Evolutionary conservation across 108 stramenopile genomes (phyloP).

Genomic region (Seminavis robusta): DNA sequence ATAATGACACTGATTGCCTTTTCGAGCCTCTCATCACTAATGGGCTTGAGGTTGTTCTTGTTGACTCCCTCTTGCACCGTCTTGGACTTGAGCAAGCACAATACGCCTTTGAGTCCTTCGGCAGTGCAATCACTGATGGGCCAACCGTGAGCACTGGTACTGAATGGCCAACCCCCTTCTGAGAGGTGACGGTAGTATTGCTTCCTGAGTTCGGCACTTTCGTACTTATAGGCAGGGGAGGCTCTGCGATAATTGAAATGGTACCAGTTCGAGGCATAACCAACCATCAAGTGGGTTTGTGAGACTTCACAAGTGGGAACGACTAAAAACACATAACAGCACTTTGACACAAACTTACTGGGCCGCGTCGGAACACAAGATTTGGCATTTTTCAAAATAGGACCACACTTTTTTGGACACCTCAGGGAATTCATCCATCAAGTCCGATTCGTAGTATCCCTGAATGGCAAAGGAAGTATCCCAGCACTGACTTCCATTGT

Average conservation of each 20-base stretch:
- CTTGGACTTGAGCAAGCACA: constrained; percentile 67
- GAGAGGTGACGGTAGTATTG: constrained; percentile 92
- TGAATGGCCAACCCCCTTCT: constrained; percentile 98
- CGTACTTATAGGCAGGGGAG: constrained; percentile 72
- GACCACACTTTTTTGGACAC: constrained; percentile 64
- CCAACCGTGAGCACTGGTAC: constrained; percentile 97
- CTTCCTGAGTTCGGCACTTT: constrained; percentile 66
- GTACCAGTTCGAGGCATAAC: neutral
- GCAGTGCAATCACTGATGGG: constrained; percentile 98
- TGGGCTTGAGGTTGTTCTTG: constrained; percentile 33
- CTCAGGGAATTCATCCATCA: constrained; percentile 78
- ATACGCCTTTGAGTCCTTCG: constrained; percentile 90
- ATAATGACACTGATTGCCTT: constrained; percentile 87
- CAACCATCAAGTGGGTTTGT: neutral
- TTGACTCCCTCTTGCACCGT: constrained; percentile 45
- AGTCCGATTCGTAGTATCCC: constrained; percentile 79
- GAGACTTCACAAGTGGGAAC: no score
- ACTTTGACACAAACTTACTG: constrained; percentile 26
- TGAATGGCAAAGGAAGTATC: constrained; percentile 96
- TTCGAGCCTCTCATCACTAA: constrained; percentile 61
- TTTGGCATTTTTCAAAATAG: constrained; percentile 85
- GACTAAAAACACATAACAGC: neutral
- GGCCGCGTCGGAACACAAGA: constrained; percentile 75
- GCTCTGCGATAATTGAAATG: no score
- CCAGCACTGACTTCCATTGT: constrained; percentile 98